Conservation (phyloP, 495 filamentous ascomycete genomes). For the Lindgomyces ingoldianus region DNA sequence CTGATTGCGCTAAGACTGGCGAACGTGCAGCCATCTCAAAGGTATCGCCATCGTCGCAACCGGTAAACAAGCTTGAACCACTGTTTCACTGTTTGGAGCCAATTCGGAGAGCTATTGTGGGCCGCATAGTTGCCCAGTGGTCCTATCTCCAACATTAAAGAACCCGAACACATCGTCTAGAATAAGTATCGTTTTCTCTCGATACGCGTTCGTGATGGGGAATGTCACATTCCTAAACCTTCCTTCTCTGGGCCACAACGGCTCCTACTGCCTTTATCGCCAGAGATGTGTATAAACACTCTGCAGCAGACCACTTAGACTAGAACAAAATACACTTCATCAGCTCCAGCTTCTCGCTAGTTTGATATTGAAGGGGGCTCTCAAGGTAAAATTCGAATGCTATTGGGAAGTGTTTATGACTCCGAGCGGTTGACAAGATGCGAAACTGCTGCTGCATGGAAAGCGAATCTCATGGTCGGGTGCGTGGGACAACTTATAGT, state of each 20-base stretch:
- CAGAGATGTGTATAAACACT: no score
- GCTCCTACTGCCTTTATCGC: no score
- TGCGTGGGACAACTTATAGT: neutral
- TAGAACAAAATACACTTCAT: neutral
- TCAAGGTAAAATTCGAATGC: conserved; percentile 5
- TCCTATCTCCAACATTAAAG: neutral
- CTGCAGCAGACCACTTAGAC: conserved; percentile 4
- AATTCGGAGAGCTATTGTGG: conserved; percentile 7
- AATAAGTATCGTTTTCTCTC: neutral
- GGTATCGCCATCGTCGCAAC: neutral
- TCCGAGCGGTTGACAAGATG: neutral
- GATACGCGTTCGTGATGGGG: conserved; percentile 3
- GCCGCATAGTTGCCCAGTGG: neutral
- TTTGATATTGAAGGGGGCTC: neutral
- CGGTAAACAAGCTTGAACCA: conserved; percentile 4
- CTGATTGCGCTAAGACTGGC: neutral
- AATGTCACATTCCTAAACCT: neutral
- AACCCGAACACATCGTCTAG: conserved; percentile 5
- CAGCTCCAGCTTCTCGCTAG: neutral
- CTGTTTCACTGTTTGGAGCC: neutral
- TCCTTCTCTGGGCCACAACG: neutral
- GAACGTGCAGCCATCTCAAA: neutral
- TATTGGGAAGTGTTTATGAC: conserved; percentile 7
- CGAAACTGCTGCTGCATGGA: conserved; percentile 5
- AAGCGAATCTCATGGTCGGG: neutral